Conservation (phyloP, 129 eudicot genomes). For the Flaveria trinervia region DNA sequence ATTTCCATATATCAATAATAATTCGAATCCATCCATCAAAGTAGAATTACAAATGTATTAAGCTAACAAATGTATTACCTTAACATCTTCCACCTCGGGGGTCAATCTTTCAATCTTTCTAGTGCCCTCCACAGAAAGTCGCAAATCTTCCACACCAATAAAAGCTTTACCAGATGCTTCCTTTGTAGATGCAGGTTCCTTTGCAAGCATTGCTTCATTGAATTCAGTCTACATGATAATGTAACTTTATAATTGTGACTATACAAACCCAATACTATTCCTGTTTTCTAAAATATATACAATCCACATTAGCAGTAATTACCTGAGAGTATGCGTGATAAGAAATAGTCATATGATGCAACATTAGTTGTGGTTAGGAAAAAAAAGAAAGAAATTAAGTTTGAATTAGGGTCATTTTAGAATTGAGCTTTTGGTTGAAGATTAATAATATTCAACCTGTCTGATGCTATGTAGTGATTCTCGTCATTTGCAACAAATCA, state of each 20-base stretch:
- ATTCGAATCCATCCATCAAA: not conserved
- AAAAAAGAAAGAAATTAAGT: not conserved
- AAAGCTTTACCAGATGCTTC: conserved; percentile 72
- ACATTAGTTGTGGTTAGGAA: not conserved
- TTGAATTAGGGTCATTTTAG: not conserved
- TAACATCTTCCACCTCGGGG: conserved; percentile 61
- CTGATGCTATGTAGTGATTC: not conserved
- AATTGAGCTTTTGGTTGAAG: not conserved
- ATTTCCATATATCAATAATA: not conserved
- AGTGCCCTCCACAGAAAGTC: conserved; percentile 72
- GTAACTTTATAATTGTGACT: conserved; percentile 28
- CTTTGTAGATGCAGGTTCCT: conserved; percentile 68
- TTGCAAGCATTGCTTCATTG: conserved; percentile 62
- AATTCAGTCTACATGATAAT: conserved; percentile 61
- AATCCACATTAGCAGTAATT: not conserved
- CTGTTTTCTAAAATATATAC: conserved; percentile 23
- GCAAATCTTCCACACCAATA: conserved; percentile 53
- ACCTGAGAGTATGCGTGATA: conserved; percentile 15
- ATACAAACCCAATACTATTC: conserved; percentile 9
- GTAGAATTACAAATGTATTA: not conserved
- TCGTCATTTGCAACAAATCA: not conserved
- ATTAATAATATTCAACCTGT: not conserved
- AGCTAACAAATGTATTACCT: conserved; percentile 48
- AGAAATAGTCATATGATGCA: conserved; percentile 1
- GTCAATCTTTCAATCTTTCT: conserved; percentile 63